Base-by-base conservation (phyloP, 768 basidiomycete genomes). In the Boletus rubropictus region DNA sequence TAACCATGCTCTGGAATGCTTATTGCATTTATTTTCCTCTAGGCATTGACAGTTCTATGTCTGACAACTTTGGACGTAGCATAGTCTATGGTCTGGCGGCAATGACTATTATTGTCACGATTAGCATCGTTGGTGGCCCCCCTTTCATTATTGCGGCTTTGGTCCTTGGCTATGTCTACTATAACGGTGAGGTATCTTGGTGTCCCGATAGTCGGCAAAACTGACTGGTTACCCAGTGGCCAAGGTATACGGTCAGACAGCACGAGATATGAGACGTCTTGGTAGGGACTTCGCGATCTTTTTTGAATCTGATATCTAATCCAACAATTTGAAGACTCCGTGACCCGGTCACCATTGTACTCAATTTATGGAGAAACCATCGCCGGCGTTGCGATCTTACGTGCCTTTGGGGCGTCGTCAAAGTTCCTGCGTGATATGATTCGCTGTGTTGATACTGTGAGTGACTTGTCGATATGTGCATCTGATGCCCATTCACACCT, bases 401-500 rank as follows among this genome's bases (percentile, higher is more conserved):
- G 92, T 36, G 84, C 91, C 0, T 96, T 92, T 60, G 92, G 92
- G 12, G 89, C 89, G 10, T 82, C 86, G 27, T 86, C 89, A 32
- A 89, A 90, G 61, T 89, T 90, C 64, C 65, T 91, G 52, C 72
- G 88, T 43, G 89, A 90, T 54, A 89, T 91, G 87, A 70, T 89
- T 10, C 77, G 80, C 43, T 86, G 80, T 50, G 84, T 86, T 18
- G 89, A 91, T 59, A 89, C 86, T 29, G 85, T 88, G 51, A 52
- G 82, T 67, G 32, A 28, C 17, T 22, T 20, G 31, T 35, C 2
- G 3, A 43, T 44, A 25, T 28, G 21, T 33, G 27, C 15, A 29
- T 33, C 15, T 14, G 29, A 40, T 29, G 31, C 33, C 39, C 7
- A 22, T 40, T 46, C 7, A 54, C 44, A 10, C 50, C 50, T 17